These are phyloP conservation scores for Prunus campanulata DNA, from an alignment of 306 rosid species.

Conservation along the genomic window DNA sequence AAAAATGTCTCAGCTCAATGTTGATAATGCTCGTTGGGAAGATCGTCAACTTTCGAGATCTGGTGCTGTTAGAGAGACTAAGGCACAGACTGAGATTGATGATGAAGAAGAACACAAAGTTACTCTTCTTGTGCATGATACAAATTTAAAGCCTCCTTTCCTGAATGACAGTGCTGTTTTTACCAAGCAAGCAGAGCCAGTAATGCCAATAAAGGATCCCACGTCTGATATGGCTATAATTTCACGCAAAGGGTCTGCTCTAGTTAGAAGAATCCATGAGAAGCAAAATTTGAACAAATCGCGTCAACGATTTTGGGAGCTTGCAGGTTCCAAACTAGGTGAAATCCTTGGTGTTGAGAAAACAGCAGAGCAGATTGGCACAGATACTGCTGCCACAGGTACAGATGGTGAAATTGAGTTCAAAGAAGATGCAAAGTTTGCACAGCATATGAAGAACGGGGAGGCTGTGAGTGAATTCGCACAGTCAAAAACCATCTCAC, in stretches of 20 bases:
- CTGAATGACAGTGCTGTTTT: slow-evolving; percentile 88
- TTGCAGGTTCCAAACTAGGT: slow-evolving; percentile 96
- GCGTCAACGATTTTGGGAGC: slow-evolving; percentile 98
- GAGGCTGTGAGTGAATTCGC: slow-evolving; percentile 94
- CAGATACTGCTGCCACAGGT: slow-evolving; percentile 79
- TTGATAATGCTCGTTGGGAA: slow-evolving; percentile 93
- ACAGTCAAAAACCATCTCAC: slow-evolving; percentile 65
- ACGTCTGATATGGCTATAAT: slow-evolving; percentile 96
- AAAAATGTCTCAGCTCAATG: slow-evolving; percentile 74
- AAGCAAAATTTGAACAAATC: slow-evolving; percentile 81
- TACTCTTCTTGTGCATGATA: slow-evolving; percentile 93
- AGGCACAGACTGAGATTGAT: slow-evolving; percentile 83
- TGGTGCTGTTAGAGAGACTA: slow-evolving; percentile 90
- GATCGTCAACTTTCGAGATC: slow-evolving; percentile 85
- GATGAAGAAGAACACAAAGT: slow-evolving; percentile 89
- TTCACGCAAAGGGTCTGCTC: slow-evolving; percentile 82
- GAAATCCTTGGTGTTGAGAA: slow-evolving; percentile 91
- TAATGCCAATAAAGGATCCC: slow-evolving; percentile 93
- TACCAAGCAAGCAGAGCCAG: slow-evolving; percentile 87
- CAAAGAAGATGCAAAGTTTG: slow-evolving; percentile 92
- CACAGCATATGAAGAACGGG: slow-evolving; percentile 84
- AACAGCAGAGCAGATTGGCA: slow-evolving; percentile 89
- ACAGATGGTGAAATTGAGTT: slow-evolving; percentile 87
- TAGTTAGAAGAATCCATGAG: slow-evolving; percentile 76
- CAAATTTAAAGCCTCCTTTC: slow-evolving; percentile 76